Conservation (phyloP, 148 eudicot species). For the Gaultheria prostrata region DNA sequence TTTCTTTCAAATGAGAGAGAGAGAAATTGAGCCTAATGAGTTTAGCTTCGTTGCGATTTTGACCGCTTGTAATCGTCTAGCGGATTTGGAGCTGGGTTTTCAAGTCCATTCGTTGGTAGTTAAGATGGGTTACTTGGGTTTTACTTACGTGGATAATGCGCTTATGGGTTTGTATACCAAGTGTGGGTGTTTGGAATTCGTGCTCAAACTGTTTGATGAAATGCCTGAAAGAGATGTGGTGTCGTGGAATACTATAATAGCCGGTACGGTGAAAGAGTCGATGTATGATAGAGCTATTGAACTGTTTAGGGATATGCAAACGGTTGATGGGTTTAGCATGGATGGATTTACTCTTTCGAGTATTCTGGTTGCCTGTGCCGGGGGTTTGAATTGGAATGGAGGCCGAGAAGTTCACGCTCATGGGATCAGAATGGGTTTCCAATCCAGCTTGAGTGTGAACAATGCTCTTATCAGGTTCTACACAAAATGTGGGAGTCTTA, state of each 20-base stretch:
- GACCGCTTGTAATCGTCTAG: conserved; percentile 58
- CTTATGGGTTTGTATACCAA: conserved; percentile 60
- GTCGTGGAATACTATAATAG: conserved; percentile 79
- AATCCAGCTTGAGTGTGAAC: conserved; percentile 47
- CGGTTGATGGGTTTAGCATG: conserved; percentile 37
- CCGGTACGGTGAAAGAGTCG: conserved; percentile 43
- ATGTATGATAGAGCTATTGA: conserved; percentile 59
- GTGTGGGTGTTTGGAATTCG: conserved; percentile 48
- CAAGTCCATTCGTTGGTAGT: conserved; percentile 63
- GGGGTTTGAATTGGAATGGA: conserved; percentile 27
- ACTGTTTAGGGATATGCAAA: conserved; percentile 47
- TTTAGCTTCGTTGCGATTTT: conserved; percentile 69
- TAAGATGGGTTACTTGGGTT: conserved; percentile 45
- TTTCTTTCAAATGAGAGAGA: conserved; percentile 53
- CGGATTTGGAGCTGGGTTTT: conserved; percentile 44
- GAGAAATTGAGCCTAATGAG: conserved; percentile 63
- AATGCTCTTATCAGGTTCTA: conserved; percentile 78
- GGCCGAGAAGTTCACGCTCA: conserved; percentile 66
- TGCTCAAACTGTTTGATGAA: conserved; percentile 57
- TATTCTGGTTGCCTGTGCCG: conserved; percentile 57
- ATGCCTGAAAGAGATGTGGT: conserved; percentile 63
- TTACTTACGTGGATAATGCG: conserved; percentile 54
- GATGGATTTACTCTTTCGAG: conserved; percentile 64
- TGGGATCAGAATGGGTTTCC: conserved; percentile 52
- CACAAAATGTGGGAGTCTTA: conserved; percentile 52